A percentile compares a stretch with the other conserved stretches of the same genome.
These are phyloP conservation scores for Epichloe amarillans DNA, from an alignment of 2,329 filamentous ascomycete species.

Conservation along the genomic window DNA sequence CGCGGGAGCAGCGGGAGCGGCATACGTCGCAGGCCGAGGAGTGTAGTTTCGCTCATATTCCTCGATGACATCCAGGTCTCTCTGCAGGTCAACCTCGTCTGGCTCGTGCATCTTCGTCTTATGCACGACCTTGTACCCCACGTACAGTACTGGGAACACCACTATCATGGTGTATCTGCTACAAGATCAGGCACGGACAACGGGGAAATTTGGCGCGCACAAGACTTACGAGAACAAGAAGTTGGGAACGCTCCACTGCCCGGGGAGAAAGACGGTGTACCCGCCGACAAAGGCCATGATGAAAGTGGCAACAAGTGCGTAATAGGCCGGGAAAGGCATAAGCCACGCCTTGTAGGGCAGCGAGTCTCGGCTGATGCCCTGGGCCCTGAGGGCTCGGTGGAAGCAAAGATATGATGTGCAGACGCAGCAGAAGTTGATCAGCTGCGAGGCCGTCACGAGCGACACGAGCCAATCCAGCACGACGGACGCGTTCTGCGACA, in stretches of 20 bases:
- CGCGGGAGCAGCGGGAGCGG: constrained; percentile 8
- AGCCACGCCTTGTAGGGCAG: constrained; percentile 57
- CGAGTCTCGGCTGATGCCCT: constrained; percentile 52
- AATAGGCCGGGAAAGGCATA: constrained; percentile 62
- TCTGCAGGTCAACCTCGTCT: constrained; percentile 47
- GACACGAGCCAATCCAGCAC: constrained; percentile 64
- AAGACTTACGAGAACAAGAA: constrained; percentile 56
- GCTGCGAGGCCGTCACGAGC: constrained; percentile 55
- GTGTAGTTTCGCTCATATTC: constrained; percentile 52
- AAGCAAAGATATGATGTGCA: constrained; percentile 61
- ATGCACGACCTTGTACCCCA: constrained; percentile 59
- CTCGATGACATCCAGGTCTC: constrained; percentile 52
- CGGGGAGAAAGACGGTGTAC: constrained; percentile 57
- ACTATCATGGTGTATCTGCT: constrained; percentile 56
- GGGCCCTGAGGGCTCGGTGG: constrained; percentile 52
- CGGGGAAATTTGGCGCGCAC: background rate
- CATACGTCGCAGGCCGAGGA: constrained; percentile 36
- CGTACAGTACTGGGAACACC: constrained; percentile 54
- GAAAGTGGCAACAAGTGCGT: constrained; percentile 47
- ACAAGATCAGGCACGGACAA: background rate
- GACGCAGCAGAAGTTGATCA: constrained; percentile 60
- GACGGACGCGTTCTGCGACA: constrained; percentile 49
- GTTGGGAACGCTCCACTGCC: constrained; percentile 51
- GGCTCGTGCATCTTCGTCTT: constrained; percentile 44
- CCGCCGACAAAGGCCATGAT: constrained; percentile 65